Evolutionary conservation across 179 eudicot genomes (phyloP).

Genomic region (Camellia oleifera): DNA sequence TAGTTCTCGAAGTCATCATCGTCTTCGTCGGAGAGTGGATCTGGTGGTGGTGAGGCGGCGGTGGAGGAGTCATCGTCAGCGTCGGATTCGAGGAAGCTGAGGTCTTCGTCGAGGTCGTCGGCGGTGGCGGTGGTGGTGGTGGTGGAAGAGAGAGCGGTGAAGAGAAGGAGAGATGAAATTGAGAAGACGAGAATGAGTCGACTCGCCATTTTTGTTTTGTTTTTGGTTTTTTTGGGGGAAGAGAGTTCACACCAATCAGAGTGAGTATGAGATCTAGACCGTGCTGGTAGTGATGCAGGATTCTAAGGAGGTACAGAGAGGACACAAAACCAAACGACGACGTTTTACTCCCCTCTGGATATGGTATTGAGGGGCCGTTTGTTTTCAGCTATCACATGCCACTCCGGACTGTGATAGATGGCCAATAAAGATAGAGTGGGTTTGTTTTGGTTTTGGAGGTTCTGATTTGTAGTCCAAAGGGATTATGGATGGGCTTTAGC

Average conservation of each 20-base stretch:
- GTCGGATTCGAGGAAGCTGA: slow-evolving; percentile 56
- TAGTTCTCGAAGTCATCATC: slow-evolving; percentile 35
- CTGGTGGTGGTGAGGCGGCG: slow-evolving; percentile 22
- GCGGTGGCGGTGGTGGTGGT: slow-evolving; percentile 10
- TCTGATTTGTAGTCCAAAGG: too few relatives aligned
- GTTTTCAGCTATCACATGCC: too few relatives aligned
- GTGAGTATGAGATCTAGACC: slow-evolving; percentile 9
- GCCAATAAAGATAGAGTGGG: too few relatives aligned
- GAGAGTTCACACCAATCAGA: slow-evolving; percentile 2
- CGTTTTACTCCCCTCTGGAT: neutral
- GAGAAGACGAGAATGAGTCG: slow-evolving; percentile 19
- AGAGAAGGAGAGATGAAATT: slow-evolving; percentile 19
- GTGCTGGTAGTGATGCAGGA: neutral
- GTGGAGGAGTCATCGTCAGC: slow-evolving; percentile 26
- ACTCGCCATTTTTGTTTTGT: slow-evolving; percentile 13
- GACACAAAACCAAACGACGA: neutral
- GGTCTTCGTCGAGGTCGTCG: slow-evolving; percentile 49
- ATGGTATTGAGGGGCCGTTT: too few relatives aligned
- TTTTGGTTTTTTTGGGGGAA: neutral
- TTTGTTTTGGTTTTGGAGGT: too few relatives aligned
- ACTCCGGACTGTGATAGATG: too few relatives aligned
- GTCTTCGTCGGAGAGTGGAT: slow-evolving; percentile 27
- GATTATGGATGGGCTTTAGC: too few relatives aligned
- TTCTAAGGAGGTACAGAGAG: neutral
- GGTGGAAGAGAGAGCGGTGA: slow-evolving; percentile 2